Conservation (phyloP, 2,329 filamentous ascomycete genomes). For the Diplodia sapinea region DNA sequence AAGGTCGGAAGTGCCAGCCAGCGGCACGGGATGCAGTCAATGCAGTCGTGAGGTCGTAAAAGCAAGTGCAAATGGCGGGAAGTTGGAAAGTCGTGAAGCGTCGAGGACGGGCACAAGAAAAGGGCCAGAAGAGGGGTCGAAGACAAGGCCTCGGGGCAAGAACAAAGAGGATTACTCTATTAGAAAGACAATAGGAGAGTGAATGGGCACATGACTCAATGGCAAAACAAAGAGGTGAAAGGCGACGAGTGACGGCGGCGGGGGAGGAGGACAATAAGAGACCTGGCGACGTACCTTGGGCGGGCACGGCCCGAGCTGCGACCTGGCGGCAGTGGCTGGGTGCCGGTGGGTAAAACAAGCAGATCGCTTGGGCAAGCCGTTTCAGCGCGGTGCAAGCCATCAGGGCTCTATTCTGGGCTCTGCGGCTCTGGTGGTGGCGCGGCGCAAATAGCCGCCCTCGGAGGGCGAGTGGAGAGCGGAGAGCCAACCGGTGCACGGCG, state of each 20-base stretch:
- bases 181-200: slow-evolving; percentile 38
- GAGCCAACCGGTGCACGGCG: slow-evolving; percentile 48
- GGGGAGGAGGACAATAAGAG: slow-evolving; percentile 33
- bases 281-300: slow-evolving; percentile 46
- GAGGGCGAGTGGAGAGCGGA: slow-evolving; percentile 41
- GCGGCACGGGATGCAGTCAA: slow-evolving; percentile 29
- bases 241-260: slow-evolving; percentile 32
- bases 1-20: slow-evolving; percentile 33
- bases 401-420: slow-evolving; percentile 51
- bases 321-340: slow-evolving; percentile 38
- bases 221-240: slow-evolving; percentile 41
- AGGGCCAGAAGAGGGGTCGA: not conserved
- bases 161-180: slow-evolving; percentile 33
- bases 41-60: slow-evolving; percentile 30
- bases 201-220: slow-evolving; percentile 44
- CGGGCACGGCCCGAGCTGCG: slow-evolving; percentile 47
- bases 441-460: slow-evolving; percentile 47
- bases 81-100: slow-evolving; percentile 38
- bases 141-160: slow-evolving; percentile 26
- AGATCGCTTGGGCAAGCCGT: slow-evolving; percentile 47
- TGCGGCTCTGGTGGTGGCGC: slow-evolving; percentile 43
- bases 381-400: slow-evolving; percentile 50
- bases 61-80: slow-evolving; percentile 11
- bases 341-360: slow-evolving; percentile 47
- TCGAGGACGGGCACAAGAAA: slow-evolving; percentile 20